Evolutionary conservation across 345 rosid species (phyloP), one percentile per base, ranked within the genome.

Genomic region (Acer yangbiense): DNA sequence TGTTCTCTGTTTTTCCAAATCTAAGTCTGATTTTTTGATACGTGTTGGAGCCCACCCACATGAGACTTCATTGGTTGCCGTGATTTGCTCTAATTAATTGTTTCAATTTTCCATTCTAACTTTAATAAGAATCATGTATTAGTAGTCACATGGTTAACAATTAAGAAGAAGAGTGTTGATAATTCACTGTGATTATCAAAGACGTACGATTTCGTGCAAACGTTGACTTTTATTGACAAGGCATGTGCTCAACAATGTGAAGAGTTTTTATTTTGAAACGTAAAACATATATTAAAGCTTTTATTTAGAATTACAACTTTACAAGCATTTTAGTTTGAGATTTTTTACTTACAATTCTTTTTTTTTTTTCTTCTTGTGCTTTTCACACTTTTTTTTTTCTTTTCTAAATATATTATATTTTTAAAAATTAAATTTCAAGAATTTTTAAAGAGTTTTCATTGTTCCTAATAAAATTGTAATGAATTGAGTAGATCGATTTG

Each of bases 61-160:
- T 16, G 68, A 62, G 16, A 20, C 35, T 73, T 61, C 55, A 60
- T 41, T 61, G 76, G 25, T 73, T 44, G 68, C 76, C 76, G 76
- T 62, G 68, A 73, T 73, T 73, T 62, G 41, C 76, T 61, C 76
- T 29, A 35, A 35, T 35, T 9, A 62, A 18, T 65, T 16, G 18
- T 55, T 57, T 32, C 9, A 39, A 39, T 72, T 72, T 12, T 25
- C 7, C 39, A 58, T 58, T 58, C 25, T 20, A 58, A 18, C 14
- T 58, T 58, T 2, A 58, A 58, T 2, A 58, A 58, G 23, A 18
- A 17, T 58, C 62, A 58, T n/a, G 35, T 32, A 58, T 58, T 58
- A 17, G 10, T 58, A 18, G 2, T 7, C 63, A 58, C 63, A 58
- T 58, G 63, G 20, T n/a, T 58, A 58, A 58, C 63, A 58, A 58